Conservation (phyloP, 2,329 filamentous ascomycete species). For the Catunica adiposa region DNA sequence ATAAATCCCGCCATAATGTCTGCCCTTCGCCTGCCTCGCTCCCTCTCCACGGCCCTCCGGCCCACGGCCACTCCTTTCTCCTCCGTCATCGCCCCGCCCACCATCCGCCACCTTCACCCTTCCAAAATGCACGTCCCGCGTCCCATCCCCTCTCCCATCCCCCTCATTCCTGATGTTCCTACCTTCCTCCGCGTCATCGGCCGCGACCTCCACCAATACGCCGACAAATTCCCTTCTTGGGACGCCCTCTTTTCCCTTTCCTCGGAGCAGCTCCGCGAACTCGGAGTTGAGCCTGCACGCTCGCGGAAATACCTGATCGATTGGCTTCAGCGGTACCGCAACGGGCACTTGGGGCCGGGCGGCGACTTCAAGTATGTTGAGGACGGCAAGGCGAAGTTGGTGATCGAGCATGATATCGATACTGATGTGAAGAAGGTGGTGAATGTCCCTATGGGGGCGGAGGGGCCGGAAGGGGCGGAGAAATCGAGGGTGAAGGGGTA, state of each 20-base stretch:
- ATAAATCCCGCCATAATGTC: background rate
- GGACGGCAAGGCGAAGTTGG: slow-evolving; percentile 35
- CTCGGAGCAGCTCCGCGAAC: slow-evolving; percentile 59
- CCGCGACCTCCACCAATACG: slow-evolving; percentile 65
- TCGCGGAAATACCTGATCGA: slow-evolving; percentile 68
- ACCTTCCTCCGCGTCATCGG: slow-evolving; percentile 88
- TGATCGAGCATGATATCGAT: slow-evolving; percentile 22
- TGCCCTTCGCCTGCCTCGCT: slow-evolving; percentile 4
- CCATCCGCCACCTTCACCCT: slow-evolving; percentile 4
- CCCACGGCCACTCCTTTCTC: background rate
- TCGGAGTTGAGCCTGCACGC: slow-evolving; percentile 75
- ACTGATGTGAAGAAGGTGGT: slow-evolving; percentile 36
- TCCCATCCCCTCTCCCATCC: slow-evolving; percentile 41
- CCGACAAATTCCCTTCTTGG: slow-evolving; percentile 79
- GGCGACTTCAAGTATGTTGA: slow-evolving; percentile 63
- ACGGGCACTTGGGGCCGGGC: slow-evolving; percentile 61
- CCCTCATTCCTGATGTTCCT: slow-evolving; percentile 67
- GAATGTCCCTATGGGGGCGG: slow-evolving; percentile 32
- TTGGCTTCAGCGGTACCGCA: slow-evolving; percentile 74
- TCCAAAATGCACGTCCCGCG: slow-evolving; percentile 11
- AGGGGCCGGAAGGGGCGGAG: slow-evolving; percentile 2
- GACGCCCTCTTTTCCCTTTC: slow-evolving; percentile 72
- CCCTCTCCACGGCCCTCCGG: slow-evolving; percentile 1
- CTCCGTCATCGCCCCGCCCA: background rate
- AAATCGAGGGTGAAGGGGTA: slow-evolving; percentile 42